These are phyloP conservation scores for Talaromyces sp. DNA, from an alignment of 2,329 filamentous ascomycete genomes.

Conservation along the genomic window DNA sequence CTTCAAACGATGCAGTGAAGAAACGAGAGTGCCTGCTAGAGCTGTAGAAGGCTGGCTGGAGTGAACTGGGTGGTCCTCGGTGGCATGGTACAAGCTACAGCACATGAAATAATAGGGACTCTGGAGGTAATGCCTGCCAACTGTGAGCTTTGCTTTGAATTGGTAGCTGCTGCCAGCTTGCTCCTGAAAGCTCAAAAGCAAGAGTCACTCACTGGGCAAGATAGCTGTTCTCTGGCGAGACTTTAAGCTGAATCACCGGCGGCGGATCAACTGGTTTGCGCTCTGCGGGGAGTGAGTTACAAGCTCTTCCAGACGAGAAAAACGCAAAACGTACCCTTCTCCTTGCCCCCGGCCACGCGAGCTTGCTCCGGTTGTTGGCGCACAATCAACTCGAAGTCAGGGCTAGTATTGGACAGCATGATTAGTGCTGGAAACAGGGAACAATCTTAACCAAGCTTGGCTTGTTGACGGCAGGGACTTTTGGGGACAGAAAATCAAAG, in stretches of 20 bases:
- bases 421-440: slow-evolving; percentile 36
- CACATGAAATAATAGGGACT: slow-evolving; percentile 65
- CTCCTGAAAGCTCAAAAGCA: slow-evolving; percentile 18
- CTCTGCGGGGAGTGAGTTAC: slow-evolving; percentile 46
- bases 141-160: neutral
- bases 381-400: slow-evolving; percentile 57
- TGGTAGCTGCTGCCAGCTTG: slow-evolving; percentile 18
- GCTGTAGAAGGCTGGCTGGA: slow-evolving; percentile 48
- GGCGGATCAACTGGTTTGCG: slow-evolving; percentile 83
- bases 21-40: slow-evolving; percentile 70
- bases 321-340: slow-evolving; percentile 58
- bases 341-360: slow-evolving; percentile 67
- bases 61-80: slow-evolving; percentile 45
- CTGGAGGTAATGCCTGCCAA: slow-evolving; percentile 56
- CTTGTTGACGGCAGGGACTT: neutral
- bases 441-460: slow-evolving; percentile 1
- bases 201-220: slow-evolving; percentile 57
- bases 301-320: neutral
- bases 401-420: slow-evolving; percentile 44
- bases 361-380: slow-evolving; percentile 66
- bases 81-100: slow-evolving; percentile 53
- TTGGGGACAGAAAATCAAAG: neutral
- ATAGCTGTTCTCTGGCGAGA: slow-evolving; percentile 46
- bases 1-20: slow-evolving; percentile 78
- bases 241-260: slow-evolving; percentile 71